These are phyloP conservation scores for Globisporangium megalacanthum DNA, from an alignment of 352 stramenopile species.

Conservation along the genomic window DNA sequence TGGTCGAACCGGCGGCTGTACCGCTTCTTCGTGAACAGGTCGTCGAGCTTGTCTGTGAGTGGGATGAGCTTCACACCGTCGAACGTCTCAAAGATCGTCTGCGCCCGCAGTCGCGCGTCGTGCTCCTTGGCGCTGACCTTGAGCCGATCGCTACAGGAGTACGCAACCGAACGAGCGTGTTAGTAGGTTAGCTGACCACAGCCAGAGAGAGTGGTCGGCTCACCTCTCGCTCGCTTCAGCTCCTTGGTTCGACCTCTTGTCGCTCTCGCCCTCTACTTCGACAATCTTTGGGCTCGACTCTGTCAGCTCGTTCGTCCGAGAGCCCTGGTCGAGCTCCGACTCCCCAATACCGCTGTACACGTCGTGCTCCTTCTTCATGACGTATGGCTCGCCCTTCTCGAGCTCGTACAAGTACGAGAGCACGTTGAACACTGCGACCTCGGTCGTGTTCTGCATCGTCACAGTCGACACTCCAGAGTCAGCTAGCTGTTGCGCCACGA, in stretches of 20 bases:
- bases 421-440: constrained; percentile 92
- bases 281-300: constrained; percentile 15
- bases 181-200: background rate
- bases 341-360: constrained; percentile 85
- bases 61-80: constrained; percentile 69
- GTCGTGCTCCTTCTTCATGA: constrained; percentile 85
- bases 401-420: constrained; percentile 89
- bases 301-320: constrained; percentile 8
- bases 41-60: constrained; percentile 48
- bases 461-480: background rate
- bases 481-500: background rate
- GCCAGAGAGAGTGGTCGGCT: background rate
- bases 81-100: constrained; percentile 45
- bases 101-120: constrained; percentile 28
- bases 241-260: constrained; percentile 10
- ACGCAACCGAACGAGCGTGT: background rate
- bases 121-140: constrained; percentile 24
- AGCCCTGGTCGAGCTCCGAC: constrained; percentile 16
- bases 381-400: constrained; percentile 83
- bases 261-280: constrained; percentile 21
- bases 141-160: constrained; percentile 16
- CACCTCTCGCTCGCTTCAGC: constrained; percentile 3
- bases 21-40: constrained; percentile 56
- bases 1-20: constrained; percentile 61
- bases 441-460: constrained; percentile 75